A percentile compares a stretch with the other conserved stretches of the same genome.
phyloP scores from a whole-genome alignment of 129 eudicot species.

The Gnaphalium uliginosum region DNA sequence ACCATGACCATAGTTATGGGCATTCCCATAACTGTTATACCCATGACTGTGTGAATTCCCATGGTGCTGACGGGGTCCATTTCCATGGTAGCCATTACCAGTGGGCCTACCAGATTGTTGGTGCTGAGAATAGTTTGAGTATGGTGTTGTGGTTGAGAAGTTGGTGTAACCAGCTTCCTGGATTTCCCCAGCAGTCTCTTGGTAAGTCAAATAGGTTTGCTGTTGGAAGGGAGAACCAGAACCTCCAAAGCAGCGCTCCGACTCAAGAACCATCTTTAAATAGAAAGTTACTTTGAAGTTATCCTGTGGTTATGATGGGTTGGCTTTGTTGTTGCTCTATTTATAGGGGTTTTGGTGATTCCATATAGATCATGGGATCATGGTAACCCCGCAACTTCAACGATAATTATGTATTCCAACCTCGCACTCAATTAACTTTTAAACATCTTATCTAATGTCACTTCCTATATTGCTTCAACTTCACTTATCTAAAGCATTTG shows the following conservation, averaged over 20 bases:
- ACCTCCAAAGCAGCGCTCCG: slow-evolving; percentile 14
- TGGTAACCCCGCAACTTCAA: neutral
- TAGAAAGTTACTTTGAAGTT: slow-evolving; percentile 8
- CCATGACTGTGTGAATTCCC: slow-evolving; percentile 19
- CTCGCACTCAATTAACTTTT: neutral
- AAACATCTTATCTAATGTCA: slow-evolving; percentile 7
- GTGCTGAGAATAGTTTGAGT: slow-evolving; percentile 21
- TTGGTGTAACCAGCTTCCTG: slow-evolving; percentile 24
- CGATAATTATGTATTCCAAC: slow-evolving; percentile 3
- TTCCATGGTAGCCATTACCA: slow-evolving; percentile 26
- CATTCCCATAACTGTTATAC: slow-evolving; percentile 20
- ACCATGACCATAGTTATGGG: slow-evolving; percentile 4
- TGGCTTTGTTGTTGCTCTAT: slow-evolving; percentile 29
- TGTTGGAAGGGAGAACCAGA: slow-evolving; percentile 31
- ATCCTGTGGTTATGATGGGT: slow-evolving; percentile 20
- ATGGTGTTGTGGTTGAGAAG: slow-evolving; percentile 17
- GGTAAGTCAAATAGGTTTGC: slow-evolving; percentile 37
- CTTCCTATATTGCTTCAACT: slow-evolving; percentile 16
- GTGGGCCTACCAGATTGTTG: slow-evolving; percentile 31
- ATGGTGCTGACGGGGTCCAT: slow-evolving; percentile 26
- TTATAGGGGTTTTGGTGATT: slow-evolving; percentile 38
- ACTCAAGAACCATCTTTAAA: slow-evolving; percentile 42
- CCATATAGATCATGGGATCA: slow-evolving; percentile 12
- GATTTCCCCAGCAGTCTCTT: slow-evolving; percentile 29
- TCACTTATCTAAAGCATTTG: slow-evolving; percentile 23